Conservation (phyloP, 192 early-diverging fungal genomes). For the Coemansia sp. region DNA sequence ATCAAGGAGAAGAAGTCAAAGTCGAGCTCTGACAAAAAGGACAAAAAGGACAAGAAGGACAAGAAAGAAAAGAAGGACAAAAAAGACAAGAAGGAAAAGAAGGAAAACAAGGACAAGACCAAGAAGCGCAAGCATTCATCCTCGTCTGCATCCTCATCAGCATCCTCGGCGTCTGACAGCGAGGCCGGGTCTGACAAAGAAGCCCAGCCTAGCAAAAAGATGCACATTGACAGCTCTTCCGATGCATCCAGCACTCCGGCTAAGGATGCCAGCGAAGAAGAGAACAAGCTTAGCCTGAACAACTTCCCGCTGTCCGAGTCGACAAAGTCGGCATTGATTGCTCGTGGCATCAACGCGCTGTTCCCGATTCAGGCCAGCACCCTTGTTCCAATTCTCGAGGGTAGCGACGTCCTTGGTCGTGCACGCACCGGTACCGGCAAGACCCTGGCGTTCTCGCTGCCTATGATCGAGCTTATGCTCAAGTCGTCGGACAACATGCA, state of each 20-base stretch:
- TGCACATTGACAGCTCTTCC: constrained; percentile 35
- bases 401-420: constrained; percentile 85
- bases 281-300: constrained; percentile 59
- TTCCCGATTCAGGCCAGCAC: constrained; percentile 96
- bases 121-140: constrained; percentile 47
- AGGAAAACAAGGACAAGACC: constrained; percentile 44
- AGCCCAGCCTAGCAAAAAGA: constrained; percentile 56
- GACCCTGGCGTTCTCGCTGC: constrained; percentile 92
- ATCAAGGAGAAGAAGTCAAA: constrained; percentile 21
- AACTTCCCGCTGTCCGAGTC: constrained; percentile 65
- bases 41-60: constrained; percentile 51
- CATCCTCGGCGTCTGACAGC: constrained; percentile 23
- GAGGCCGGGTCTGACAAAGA: constrained; percentile 37
- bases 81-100: constrained; percentile 48
- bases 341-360: constrained; percentile 74
- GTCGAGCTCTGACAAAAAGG: constrained; percentile 36
- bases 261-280: constrained; percentile 31
- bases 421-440: constrained; percentile 98
- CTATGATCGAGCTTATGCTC: constrained; percentile 77
- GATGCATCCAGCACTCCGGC: constrained; percentile 24
- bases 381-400: constrained; percentile 64
- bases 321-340: constrained; percentile 69
- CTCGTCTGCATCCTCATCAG: constrained; percentile 6
- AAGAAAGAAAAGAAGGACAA: constrained; percentile 53
- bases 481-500: constrained; percentile 25